phyloP scores from a whole-genome alignment of 768 basidiomycete genomes.

The Auricularia auricula-judae region DNA sequence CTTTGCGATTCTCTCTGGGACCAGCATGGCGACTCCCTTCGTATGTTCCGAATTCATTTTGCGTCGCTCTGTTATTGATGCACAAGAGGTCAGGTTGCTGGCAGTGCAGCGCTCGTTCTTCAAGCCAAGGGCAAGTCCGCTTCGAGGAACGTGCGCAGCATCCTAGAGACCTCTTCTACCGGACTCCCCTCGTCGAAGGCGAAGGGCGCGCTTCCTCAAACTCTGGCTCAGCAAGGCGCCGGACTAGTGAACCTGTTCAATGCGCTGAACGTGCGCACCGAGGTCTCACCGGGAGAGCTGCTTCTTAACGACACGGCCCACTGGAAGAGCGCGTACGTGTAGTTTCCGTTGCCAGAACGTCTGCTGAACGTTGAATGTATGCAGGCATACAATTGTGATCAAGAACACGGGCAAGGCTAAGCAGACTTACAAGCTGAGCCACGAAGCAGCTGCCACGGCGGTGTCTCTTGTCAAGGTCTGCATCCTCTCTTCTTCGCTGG shows the following conservation, averaged over 20 bases:
- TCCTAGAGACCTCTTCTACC: constrained; percentile 11
- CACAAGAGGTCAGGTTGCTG: constrained; percentile 21
- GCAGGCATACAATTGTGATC: not conserved
- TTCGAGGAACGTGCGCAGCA: constrained; percentile 1
- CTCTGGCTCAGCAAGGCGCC: constrained; percentile 12
- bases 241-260: constrained; percentile 22
- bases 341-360: constrained; percentile 3
- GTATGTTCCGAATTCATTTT: not conserved
- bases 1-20: constrained; percentile 6
- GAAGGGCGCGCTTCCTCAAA: constrained; percentile 6
- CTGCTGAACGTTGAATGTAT: not conserved
- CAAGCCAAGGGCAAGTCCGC: constrained; percentile 8
- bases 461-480: constrained; percentile 7
- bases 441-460: constrained; percentile 20
- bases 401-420: constrained; percentile 2
- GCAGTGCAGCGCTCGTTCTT: constrained; percentile 10
- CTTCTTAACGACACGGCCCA: constrained; percentile 29
- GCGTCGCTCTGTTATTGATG: constrained; percentile 24
- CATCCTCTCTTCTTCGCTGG: too few species aligned
- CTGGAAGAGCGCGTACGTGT: constrained; percentile 8
- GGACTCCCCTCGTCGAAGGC: constrained; percentile 3
- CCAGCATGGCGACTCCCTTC: constrained; percentile 9
- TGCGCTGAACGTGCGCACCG: constrained; percentile 19
- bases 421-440: constrained; percentile 13
- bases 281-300: constrained; percentile 22